Evolutionary conservation across 257 asterid genomes (phyloP).

Genomic region (Solanum chilense): DNA sequence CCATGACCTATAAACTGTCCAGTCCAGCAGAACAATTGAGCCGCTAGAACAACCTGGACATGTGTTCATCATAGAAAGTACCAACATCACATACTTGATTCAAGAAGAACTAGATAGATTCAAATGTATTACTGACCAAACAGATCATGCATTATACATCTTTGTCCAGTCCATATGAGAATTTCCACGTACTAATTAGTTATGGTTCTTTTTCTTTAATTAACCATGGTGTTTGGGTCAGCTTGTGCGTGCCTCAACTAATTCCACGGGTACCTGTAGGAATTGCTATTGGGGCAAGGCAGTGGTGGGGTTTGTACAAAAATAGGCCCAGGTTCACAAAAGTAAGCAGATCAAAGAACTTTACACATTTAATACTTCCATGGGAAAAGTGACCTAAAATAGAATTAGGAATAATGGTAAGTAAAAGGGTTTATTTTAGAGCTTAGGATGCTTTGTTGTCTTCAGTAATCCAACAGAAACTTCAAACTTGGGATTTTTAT

Average conservation of each 20-base stretch:
- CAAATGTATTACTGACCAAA: neutral
- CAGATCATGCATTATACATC: neutral
- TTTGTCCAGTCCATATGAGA: neutral
- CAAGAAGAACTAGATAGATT: neutral
- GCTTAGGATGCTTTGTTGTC: neutral
- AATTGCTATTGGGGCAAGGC: neutral
- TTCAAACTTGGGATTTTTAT: neutral
- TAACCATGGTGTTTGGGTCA: neutral
- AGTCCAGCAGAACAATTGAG: slow-evolving; percentile 92
- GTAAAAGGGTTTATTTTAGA: neutral
- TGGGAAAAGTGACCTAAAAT: neutral
- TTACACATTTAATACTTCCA: neutral
- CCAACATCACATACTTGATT: neutral
- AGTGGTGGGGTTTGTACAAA: neutral
- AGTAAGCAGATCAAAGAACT: neutral
- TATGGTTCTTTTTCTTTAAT: neutral
- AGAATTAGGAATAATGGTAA: neutral
- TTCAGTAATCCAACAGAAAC: neutral
- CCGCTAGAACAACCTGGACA: slow-evolving; percentile 64
- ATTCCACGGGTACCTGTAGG: neutral
- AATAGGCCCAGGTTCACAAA: neutral
- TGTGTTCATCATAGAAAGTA: slow-evolving; percentile 2
- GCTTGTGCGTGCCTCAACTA: neutral
- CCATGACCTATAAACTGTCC: slow-evolving; percentile 94
- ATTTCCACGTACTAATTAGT: neutral